Conservation (phyloP, 1,139 yeast species). For the Suhomyces ambrosiae region DNA sequence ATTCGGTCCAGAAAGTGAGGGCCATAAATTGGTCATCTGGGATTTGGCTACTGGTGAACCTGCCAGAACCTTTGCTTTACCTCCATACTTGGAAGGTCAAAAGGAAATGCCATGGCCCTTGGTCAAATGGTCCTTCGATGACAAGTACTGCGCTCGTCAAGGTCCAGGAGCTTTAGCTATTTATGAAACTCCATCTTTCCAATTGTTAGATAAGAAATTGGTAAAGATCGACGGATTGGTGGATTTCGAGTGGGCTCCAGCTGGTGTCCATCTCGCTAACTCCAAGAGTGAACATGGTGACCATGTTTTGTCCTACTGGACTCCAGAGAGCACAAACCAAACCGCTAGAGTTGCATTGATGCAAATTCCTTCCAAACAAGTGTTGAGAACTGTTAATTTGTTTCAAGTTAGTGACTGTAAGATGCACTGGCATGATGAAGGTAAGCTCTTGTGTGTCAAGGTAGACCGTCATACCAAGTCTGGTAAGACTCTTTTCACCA, state of each 20-base stretch:
- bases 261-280: constrained; percentile 69
- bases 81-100: constrained; percentile 70
- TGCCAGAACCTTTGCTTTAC: constrained; percentile 86
- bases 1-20: constrained; percentile 84
- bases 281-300: constrained; percentile 56
- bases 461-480: constrained; percentile 97
- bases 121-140: constrained; percentile 94
- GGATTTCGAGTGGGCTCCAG: constrained; percentile 96
- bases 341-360: constrained; percentile 93
- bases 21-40: constrained; percentile 95
- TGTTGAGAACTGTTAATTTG: constrained; percentile 87
- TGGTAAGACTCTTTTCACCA: constrained; percentile 87
- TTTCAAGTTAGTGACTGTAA: constrained; percentile 93
- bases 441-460: constrained; percentile 84
- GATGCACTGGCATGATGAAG: constrained; percentile 93
- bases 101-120: constrained; percentile 94
- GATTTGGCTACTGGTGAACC: constrained; percentile 83
- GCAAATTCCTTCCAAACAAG: constrained; percentile 82
- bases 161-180: constrained; percentile 92
- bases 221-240: constrained; percentile 82
- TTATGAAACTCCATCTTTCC: constrained; percentile 72
- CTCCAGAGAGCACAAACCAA: constrained; percentile 90
- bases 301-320: constrained; percentile 88
- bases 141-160: constrained; percentile 91
- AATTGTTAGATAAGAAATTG: constrained; percentile 80